phyloP scores from a whole-genome alignment of 208 protist species.

The Jaenimonas drosophilae region DNA sequence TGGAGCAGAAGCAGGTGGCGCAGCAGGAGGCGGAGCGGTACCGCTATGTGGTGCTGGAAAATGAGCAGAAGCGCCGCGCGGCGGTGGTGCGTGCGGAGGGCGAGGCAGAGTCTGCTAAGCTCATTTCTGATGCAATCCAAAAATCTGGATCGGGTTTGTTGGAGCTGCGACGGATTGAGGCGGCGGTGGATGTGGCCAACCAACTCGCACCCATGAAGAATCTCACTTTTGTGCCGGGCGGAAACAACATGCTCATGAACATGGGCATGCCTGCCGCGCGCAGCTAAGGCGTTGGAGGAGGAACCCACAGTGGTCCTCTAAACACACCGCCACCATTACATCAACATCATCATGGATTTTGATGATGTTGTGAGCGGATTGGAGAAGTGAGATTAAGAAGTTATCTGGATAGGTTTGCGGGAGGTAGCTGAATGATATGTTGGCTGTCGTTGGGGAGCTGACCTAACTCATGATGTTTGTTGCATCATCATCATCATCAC shows the following conservation, averaged over 20 bases:
- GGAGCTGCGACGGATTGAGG: slow-evolving; percentile 95
- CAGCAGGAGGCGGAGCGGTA: slow-evolving; percentile 95
- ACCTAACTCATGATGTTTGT: background rate
- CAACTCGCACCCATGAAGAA: slow-evolving; percentile 73
- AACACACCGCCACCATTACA: no score
- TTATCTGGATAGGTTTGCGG: no score
- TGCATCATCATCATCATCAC: background rate
- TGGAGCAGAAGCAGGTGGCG: slow-evolving; percentile 97
- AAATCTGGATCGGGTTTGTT: slow-evolving; percentile 75
- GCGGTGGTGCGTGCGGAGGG: slow-evolving; percentile 92
- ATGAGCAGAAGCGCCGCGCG: slow-evolving; percentile 91
- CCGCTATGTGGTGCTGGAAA: slow-evolving; percentile 93
- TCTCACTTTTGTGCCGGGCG: slow-evolving; percentile 74
- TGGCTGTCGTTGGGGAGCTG: background rate
- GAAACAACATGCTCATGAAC: slow-evolving; percentile 61
- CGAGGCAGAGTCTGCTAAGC: slow-evolving; percentile 88
- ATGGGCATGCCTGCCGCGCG: slow-evolving; percentile 7
- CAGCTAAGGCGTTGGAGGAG: no score
- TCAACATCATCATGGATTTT: no score
- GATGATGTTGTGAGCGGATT: no score
- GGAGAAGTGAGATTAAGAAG: no score
- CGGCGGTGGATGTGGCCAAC: slow-evolving; percentile 92
- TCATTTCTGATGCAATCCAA: slow-evolving; percentile 88
- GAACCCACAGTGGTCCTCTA: no score
- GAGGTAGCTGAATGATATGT: no score